A percentile compares a stretch with the other conserved stretches of the same genome.
Conservation (phyloP, 169 alveolate genomes). For the Perkinsus olseni region DNA sequence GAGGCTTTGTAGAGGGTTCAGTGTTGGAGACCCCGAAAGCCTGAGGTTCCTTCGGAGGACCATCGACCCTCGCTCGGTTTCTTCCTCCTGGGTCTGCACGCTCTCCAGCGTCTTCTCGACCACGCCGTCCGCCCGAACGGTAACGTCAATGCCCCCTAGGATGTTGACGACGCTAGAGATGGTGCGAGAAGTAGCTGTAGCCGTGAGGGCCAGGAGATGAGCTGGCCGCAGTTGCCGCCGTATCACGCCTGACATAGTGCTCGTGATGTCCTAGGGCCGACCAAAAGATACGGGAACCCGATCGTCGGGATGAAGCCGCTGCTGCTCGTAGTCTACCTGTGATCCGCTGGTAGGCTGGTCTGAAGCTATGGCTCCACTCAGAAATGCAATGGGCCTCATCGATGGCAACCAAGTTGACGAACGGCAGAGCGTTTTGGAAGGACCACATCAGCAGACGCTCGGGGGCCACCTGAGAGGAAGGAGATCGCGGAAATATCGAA, state of each 20-base stretch:
- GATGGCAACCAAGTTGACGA: slow-evolving; percentile 55
- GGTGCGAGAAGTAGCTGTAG: slow-evolving; percentile 76
- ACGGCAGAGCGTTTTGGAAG: not conserved
- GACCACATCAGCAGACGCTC: slow-evolving; percentile 13
- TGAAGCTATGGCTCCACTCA: slow-evolving; percentile 78
- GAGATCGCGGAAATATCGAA: too few species aligned
- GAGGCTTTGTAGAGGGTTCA: not conserved
- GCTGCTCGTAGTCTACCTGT: too few species aligned
- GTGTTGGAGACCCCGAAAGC: not conserved
- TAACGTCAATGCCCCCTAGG: not conserved
- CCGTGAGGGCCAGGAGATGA: slow-evolving; percentile 64
- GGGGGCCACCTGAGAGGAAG: not conserved
- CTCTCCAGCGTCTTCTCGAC: not conserved
- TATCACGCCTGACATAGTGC: slow-evolving; percentile 12
- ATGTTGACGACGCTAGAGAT: not conserved
- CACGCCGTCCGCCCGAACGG: not conserved
- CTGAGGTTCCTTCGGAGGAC: not conserved
- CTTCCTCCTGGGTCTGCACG: not conserved
- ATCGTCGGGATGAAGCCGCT: too few species aligned
- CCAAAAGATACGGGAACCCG: too few species aligned
- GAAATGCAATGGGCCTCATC: slow-evolving; percentile 84
- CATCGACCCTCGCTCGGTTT: not conserved
- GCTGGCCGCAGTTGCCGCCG: not conserved
- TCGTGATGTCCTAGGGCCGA: too few species aligned
- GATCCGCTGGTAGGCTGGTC: slow-evolving; percentile 63